phyloP scores from a whole-genome alignment of 495 filamentous ascomycete species.

The Tuber microsphaerosporum region DNA sequence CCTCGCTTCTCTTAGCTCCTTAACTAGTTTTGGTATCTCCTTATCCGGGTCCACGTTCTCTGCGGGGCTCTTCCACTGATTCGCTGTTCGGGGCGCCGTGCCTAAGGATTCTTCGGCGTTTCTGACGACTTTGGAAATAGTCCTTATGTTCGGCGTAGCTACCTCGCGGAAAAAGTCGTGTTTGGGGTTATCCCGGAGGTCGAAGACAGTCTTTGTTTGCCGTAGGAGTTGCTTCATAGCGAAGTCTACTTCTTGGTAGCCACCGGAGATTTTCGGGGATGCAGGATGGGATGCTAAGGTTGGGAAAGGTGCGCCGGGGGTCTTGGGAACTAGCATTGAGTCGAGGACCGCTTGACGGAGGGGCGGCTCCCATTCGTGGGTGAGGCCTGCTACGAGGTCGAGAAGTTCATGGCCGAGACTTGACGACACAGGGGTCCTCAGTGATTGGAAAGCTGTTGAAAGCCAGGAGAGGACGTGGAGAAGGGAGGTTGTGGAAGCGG shows the following conservation, averaged over 20 bases:
- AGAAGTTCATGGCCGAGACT: conserved; percentile 29
- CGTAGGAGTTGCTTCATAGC: conserved; percentile 35
- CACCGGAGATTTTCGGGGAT: conserved; percentile 24
- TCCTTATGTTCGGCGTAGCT: conserved; percentile 35
- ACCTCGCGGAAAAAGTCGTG: conserved; percentile 36
- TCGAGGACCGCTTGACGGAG: conserved; percentile 27
- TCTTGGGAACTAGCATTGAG: conserved; percentile 34
- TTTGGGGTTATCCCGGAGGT: conserved; percentile 33
- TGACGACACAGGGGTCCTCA: conserved; percentile 17
- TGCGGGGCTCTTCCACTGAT: conserved; percentile 36
- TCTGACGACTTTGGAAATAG: conserved; percentile 33
- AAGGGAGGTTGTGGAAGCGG: conserved; percentile 26
- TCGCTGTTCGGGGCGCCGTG: conserved; percentile 31
- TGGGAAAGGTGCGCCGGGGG: conserved; percentile 21
- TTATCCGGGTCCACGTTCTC: conserved; percentile 35
- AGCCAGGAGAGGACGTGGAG: conserved; percentile 33
- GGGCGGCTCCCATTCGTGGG: conserved; percentile 25
- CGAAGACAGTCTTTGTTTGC: conserved; percentile 35
- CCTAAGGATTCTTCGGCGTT: conserved; percentile 34
- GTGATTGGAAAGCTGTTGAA: conserved; percentile 27
- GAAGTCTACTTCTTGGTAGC: conserved; percentile 31
- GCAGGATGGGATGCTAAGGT: conserved; percentile 29
- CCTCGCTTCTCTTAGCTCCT: conserved; percentile 30
- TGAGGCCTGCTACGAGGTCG: conserved; percentile 27
- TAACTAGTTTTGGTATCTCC: conserved; percentile 35